Evolutionary conservation across 2,329 filamentous ascomycete genomes (phyloP), one percentile per base, ranked within the genome.

Genomic region (Paramyrothecium sp.): DNA sequence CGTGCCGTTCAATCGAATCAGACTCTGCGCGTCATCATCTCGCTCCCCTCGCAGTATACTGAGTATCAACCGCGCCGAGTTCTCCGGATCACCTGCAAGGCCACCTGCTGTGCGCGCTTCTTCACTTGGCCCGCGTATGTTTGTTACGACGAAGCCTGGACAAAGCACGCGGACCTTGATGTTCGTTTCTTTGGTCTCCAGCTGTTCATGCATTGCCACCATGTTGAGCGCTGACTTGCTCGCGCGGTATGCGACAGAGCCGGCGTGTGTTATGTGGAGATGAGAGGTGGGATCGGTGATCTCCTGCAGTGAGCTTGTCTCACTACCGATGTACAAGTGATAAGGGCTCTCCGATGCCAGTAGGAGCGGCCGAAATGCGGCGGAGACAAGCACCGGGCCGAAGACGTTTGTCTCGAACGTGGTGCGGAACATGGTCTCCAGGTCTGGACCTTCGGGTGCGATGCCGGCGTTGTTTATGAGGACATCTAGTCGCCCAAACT

Each of bases 381-480:
- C 47, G 3, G 54, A 56, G 3, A 56, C 54, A 17, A 56, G 54
- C 23, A 51, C 48, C 11, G 54, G 47, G 19, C 54, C 54, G 41
- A 56, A 51, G 16, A 51, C 26, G 20, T 56, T 56, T 11, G 54
- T 56, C 30, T 49, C 47, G 47, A 56, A 56, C 2, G 54, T 56
- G 10, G 47, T 52, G n/a, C 34, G 47, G 30, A 56, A 51, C 47
- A 51, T 51, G 7, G n/a, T 33, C 7, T n/a, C 47, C 30, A 51
- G 17, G 20, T 51, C 34, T 12, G 54, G 48, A 16, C 54, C 54
- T 11, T 19, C 17, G 12, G 54, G 48, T 1, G 47, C 30, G 26
- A 73, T 74, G 5, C 74, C 77, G 0, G 76, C 75, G 59, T 77
- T 79, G 56, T 72, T 74, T 53, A 79, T 63, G 1, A 78, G 56